These are phyloP conservation scores for Talinum fruticosum DNA, from an alignment of 148 eudicot genomes.

Conservation along the genomic window DNA sequence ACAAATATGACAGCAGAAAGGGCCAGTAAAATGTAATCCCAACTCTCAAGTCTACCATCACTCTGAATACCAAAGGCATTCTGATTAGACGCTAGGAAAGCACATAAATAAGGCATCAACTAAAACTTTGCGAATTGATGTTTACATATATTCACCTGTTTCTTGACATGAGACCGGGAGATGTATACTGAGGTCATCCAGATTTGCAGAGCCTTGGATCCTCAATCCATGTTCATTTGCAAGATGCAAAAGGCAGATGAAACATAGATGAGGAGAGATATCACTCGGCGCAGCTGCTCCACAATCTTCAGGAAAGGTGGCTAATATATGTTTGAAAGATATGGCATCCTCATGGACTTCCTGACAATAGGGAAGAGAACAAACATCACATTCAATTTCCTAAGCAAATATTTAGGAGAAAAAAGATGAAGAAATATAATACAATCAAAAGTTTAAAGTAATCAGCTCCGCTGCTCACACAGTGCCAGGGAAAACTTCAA, in stretches of 20 bases:
- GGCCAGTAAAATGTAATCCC: not conserved
- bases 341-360: slow-evolving; percentile 26
- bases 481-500: too few species aligned
- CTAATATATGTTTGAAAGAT: slow-evolving; percentile 32
- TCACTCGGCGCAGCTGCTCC: slow-evolving; percentile 35
- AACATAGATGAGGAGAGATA: slow-evolving; percentile 46
- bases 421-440: not conserved
- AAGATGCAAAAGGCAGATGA: slow-evolving; percentile 46
- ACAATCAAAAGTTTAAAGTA: not conserved
- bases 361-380: slow-evolving; percentile 12
- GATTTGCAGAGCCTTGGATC: slow-evolving; percentile 30
- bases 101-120: not conserved
- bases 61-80: not conserved
- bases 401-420: not conserved
- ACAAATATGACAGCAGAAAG: not conserved
- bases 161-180: slow-evolving; percentile 25
- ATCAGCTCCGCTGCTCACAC: not conserved
- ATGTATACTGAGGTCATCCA: slow-evolving; percentile 44
- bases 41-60: not conserved
- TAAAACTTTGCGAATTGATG: not conserved
- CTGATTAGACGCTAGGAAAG: slow-evolving; percentile 4
- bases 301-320: slow-evolving; percentile 36
- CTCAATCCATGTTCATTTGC: slow-evolving; percentile 49
- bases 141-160: slow-evolving; percentile 21
- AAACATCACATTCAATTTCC: not conserved